A percentile compares a stretch with the other conserved stretches of the same genome.
Conservation (phyloP, 2,329 filamentous ascomycete species). For the Diaporthe sp. region DNA sequence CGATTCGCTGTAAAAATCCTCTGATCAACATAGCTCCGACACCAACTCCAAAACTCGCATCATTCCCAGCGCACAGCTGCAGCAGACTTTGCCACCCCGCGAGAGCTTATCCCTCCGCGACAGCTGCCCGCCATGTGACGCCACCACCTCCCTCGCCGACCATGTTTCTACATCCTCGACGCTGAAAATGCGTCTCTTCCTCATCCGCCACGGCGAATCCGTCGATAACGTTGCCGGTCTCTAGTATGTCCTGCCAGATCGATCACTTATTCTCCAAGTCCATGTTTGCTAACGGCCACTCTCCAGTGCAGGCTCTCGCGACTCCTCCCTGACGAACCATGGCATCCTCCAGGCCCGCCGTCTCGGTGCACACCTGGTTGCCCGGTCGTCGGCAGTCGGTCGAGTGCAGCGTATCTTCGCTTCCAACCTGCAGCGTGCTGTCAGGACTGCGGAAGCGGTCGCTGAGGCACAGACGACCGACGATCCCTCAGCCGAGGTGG, state of each 20-base stretch:
- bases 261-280: conserved; percentile 29
- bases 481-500: conserved; percentile 5
- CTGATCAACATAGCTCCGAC: conserved; percentile 10
- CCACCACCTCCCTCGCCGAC: neutral
- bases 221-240: conserved; percentile 86
- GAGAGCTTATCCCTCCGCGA: neutral
- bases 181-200: conserved; percentile 64
- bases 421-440: conserved; percentile 81
- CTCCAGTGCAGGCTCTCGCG: conserved; percentile 77
- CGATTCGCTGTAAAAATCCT: conserved; percentile 12
- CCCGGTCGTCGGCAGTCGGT: conserved; percentile 40
- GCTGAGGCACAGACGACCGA: conserved; percentile 60
- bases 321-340: conserved; percentile 84
- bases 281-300: conserved; percentile 60
- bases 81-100: conserved; percentile 9
- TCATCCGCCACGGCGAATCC: conserved; percentile 90
- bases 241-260: conserved; percentile 65
- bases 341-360: conserved; percentile 82
- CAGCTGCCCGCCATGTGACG: conserved; percentile 10
- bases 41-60: conserved; percentile 15
- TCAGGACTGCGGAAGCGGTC: conserved; percentile 76
- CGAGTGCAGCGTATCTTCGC: conserved; percentile 75
- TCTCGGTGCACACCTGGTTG: conserved; percentile 71
- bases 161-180: conserved; percentile 15
- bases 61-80: conserved; percentile 5